A percentile compares a stretch with the other conserved stretches of the same genome.
These are phyloP conservation scores for Conoideocrella luteorostrata DNA, from an alignment of 2,329 filamentous ascomycete species.

Conservation along the genomic window DNA sequence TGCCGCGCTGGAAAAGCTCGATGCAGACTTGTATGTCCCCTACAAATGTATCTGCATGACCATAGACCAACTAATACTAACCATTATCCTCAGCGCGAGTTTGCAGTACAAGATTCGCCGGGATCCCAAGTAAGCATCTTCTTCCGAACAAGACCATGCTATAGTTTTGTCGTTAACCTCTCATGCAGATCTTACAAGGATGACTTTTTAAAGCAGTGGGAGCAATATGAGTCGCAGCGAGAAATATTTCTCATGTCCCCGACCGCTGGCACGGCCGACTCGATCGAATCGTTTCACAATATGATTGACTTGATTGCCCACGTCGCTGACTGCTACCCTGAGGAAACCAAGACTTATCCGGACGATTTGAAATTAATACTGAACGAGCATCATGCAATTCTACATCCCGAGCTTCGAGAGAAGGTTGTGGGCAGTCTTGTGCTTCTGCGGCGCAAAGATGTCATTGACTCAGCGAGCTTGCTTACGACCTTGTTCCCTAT, in stretches of 20 bases:
- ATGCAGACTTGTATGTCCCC: constrained; percentile 67
- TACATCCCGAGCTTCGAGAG: constrained; percentile 81
- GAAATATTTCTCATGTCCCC: constrained; percentile 88
- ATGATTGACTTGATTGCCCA: constrained; percentile 91
- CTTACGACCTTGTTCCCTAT: constrained; percentile 93
- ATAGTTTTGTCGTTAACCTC: constrained; percentile 14
- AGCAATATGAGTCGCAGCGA: constrained; percentile 84
- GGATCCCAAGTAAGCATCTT: constrained; percentile 62
- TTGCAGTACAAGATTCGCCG: constrained; percentile 86
- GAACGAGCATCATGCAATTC: constrained; percentile 69
- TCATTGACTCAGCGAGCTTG: constrained; percentile 77
- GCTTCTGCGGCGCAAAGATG: constrained; percentile 80
- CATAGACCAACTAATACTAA: neutral
- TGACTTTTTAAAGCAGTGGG: constrained; percentile 82
- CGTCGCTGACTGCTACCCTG: constrained; percentile 87
- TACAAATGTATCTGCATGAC: too few species aligned
- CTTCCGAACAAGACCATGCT: neutral
- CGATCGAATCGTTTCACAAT: constrained; percentile 79
- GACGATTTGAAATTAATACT: constrained; percentile 77
- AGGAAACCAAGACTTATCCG: constrained; percentile 70
- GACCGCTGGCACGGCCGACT: constrained; percentile 67
- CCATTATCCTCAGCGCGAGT: constrained; percentile 51
- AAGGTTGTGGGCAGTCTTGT: constrained; percentile 91
- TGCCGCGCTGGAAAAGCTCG: constrained; percentile 88
- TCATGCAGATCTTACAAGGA: constrained; percentile 69